phyloP scores from a whole-genome alignment of 306 rosid genomes.

The Calophaca sinica region DNA sequence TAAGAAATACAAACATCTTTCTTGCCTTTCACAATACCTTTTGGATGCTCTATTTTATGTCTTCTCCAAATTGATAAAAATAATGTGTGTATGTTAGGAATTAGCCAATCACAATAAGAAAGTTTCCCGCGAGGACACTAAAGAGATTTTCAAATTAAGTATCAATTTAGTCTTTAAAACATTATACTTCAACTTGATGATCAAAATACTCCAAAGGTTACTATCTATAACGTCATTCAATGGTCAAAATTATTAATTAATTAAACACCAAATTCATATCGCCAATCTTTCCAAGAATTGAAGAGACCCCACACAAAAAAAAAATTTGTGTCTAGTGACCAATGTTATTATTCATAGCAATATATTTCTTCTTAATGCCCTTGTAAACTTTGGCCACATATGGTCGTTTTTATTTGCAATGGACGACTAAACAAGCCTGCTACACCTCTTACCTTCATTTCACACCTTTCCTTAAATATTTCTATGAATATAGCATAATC shows the following conservation, averaged over 20 bases:
- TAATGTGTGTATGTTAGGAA: no score
- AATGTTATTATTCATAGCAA: background rate
- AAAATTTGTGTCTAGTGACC: no score
- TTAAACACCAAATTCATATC: background rate
- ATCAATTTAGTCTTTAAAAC: background rate
- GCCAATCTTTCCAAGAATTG: background rate
- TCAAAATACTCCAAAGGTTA: conserved; percentile 7
- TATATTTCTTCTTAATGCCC: no score
- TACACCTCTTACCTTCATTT: conserved; percentile 23
- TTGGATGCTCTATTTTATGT: no score
- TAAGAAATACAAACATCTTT: no score
- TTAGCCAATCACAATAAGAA: no score
- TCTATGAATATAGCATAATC: background rate
- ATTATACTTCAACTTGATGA: background rate
- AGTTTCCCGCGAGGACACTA: no score
- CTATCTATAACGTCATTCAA: background rate
- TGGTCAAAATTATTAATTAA: background rate
- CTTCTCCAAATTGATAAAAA: no score
- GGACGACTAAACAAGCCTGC: background rate
- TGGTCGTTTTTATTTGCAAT: no score
- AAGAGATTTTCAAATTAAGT: background rate
- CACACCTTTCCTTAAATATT: conserved; percentile 31
- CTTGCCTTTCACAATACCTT: no score
- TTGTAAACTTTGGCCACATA: no score
- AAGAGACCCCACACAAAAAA: background rate